phyloP scores from a whole-genome alignment of 345 rosid genomes.

The Camelina neglecta region DNA sequence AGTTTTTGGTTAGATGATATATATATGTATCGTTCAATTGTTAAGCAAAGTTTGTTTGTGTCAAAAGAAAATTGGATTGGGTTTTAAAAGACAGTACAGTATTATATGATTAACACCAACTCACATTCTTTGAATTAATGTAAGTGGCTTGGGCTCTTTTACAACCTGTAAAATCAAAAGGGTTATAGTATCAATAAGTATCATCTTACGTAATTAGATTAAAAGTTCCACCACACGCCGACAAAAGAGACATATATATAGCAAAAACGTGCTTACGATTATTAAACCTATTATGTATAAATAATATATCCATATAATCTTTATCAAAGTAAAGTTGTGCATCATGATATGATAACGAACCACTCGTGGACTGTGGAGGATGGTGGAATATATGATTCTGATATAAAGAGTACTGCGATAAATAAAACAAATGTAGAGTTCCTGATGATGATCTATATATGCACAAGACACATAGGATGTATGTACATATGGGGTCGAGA shows the following conservation, averaged over 20 bases:
- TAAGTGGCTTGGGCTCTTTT: background rate
- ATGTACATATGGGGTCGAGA: background rate
- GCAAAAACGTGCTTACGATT: background rate
- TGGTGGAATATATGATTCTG: background rate
- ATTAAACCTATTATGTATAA: background rate
- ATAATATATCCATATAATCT: too few species aligned
- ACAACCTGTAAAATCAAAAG: background rate
- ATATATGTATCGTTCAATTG: background rate
- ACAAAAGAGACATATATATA: background rate
- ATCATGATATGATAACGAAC: background rate
- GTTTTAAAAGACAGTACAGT: background rate
- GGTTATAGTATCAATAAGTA: too few species aligned
- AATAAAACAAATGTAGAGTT: background rate
- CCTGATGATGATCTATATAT: background rate
- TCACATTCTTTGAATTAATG: background rate
- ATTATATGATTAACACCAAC: background rate
- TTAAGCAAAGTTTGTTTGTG: background rate
- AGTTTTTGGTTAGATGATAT: background rate
- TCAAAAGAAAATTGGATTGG: background rate
- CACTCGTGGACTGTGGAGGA: background rate
- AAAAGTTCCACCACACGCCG: background rate
- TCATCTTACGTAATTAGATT: background rate
- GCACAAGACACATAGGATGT: background rate
- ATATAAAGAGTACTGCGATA: background rate
- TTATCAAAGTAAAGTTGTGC: too few species aligned